Conservation (phyloP, 2,329 filamentous ascomycete species). For the Ceratocystis huliohia region DNA sequence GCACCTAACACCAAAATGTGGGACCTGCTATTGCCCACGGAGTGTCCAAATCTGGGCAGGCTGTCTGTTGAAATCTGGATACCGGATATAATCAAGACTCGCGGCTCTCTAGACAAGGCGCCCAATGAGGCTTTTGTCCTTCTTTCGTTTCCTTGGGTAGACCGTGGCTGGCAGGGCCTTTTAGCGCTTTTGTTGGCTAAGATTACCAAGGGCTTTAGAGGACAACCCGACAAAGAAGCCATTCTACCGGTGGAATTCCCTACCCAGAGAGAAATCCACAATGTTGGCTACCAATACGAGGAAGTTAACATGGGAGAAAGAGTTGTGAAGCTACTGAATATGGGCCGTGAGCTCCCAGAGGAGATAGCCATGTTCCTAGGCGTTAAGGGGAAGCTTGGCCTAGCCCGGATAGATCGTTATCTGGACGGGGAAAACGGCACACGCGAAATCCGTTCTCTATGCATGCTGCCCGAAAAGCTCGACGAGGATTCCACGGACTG, state of each 20-base stretch:
- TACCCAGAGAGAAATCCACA: conserved; percentile 41
- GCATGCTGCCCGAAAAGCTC: conserved; percentile 17
- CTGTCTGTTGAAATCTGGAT: conserved; percentile 57
- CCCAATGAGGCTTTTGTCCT: conserved; percentile 46
- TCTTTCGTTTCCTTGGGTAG: conserved; percentile 51
- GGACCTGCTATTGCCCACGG: conserved; percentile 12
- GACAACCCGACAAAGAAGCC: conserved; percentile 49
- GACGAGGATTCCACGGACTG: conserved; percentile 18
- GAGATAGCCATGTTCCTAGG: conserved; percentile 56
- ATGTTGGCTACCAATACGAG: conserved; percentile 46
- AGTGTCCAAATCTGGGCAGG: conserved; percentile 42
- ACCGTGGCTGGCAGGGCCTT: conserved; percentile 31
- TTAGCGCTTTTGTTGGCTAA: conserved; percentile 40
- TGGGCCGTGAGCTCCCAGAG: conserved; percentile 44
- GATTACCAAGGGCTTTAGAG: conserved; percentile 36
- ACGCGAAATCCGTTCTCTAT: conserved; percentile 17
- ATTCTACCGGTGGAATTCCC: conserved; percentile 54
- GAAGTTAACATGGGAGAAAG: conserved; percentile 56
- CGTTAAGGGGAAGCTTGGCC: conserved; percentile 48
- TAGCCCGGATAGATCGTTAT: conserved; percentile 52
- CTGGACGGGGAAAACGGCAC: conserved; percentile 16
- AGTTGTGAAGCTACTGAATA: conserved; percentile 40
- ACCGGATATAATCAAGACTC: conserved; percentile 46
- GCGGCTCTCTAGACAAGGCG: conserved; percentile 33
- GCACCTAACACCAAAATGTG: conserved; percentile 29